phyloP scores from a whole-genome alignment of 1,139 yeast genomes.

The Protomyces lactucae-debilis region DNA sequence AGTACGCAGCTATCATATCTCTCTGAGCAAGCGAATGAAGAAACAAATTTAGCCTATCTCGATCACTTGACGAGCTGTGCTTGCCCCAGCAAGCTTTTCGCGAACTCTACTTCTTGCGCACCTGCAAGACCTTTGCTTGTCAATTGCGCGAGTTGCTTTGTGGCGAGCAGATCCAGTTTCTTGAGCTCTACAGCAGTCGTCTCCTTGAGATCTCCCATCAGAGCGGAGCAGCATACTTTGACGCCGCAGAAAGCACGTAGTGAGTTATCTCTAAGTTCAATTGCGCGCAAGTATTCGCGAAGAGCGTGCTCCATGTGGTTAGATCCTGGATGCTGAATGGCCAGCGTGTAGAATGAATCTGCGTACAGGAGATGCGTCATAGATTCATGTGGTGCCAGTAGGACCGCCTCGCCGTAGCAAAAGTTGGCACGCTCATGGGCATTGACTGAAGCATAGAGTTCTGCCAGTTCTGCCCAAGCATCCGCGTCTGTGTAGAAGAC shows the following conservation, averaged over 20 bases:
- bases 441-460: constrained; percentile 54
- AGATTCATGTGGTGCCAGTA: constrained; percentile 66
- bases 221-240: constrained; percentile 33
- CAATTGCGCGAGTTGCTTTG: background rate
- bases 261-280: constrained; percentile 67
- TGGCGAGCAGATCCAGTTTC: background rate
- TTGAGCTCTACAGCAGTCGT: background rate
- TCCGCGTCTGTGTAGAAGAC: constrained; percentile 66
- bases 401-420: constrained; percentile 60
- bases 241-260: constrained; percentile 75
- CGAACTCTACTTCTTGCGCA: background rate
- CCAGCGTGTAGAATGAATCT: constrained; percentile 39
- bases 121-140: background rate
- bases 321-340: constrained; percentile 4
- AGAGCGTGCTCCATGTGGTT: constrained; percentile 37
- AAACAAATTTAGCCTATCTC: too few species aligned
- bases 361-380: constrained; percentile 63
- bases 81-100: background rate
- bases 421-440: constrained; percentile 37
- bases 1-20: background rate
- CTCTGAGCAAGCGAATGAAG: background rate
- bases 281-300: constrained; percentile 60
- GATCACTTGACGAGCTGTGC: background rate
- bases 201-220: background rate
- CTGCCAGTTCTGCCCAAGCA: constrained; percentile 71